Conservation (phyloP, 2,329 filamentous ascomycete genomes). For the Cladophialophora psammophila region DNA sequence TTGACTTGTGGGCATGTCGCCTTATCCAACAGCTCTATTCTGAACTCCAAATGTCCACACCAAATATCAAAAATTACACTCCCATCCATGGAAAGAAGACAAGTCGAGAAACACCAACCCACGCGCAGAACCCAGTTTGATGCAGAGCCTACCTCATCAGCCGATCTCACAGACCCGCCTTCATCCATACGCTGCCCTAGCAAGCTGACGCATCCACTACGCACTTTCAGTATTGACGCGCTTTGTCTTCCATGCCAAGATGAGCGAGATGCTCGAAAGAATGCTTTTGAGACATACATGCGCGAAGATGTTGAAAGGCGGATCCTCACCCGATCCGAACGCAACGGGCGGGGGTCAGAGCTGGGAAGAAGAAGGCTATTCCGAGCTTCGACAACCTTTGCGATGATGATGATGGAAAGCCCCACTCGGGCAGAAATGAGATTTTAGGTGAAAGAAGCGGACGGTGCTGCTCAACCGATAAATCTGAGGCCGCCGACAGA, state of each 20-base stretch:
- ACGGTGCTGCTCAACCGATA: neutral
- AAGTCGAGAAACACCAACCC: neutral
- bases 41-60: conserved; percentile 20
- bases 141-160: neutral
- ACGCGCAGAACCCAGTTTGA: neutral
- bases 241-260: conserved; percentile 30
- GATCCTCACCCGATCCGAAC: conserved; percentile 20
- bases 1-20: conserved; percentile 31
- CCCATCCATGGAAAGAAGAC: neutral
- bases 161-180: neutral
- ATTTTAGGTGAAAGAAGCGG: neutral
- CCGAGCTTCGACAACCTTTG: conserved; percentile 20
- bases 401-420: conserved; percentile 9
- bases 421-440: neutral
- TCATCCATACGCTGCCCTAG: conserved; percentile 3
- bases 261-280: conserved; percentile 26
- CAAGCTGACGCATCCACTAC: conserved; percentile 27
- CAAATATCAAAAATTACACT: neutral
- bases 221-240: conserved; percentile 29
- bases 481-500: neutral
- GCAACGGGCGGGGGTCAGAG: conserved; percentile 17
- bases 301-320: conserved; percentile 17
- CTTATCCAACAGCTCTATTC: conserved; percentile 23
- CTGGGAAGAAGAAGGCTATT: conserved; percentile 11
- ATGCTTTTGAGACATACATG: conserved; percentile 21